Evolutionary conservation across 108 stramenopile species (phyloP).

Genomic region (Epipyxis sp.): DNA sequence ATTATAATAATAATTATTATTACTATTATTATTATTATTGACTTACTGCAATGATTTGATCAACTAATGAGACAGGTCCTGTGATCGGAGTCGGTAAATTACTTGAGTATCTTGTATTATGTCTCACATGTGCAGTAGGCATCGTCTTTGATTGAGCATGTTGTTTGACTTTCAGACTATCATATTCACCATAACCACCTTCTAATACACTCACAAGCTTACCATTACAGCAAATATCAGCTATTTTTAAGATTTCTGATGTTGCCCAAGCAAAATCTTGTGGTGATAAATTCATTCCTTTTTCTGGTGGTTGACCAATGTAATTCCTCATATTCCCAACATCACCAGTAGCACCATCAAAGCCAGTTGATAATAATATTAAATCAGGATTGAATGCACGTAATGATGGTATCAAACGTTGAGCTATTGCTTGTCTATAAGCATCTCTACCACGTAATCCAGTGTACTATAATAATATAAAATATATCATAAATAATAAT

Average conservation of each 20-base stretch:
- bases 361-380: slow-evolving; percentile 89
- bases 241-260: slow-evolving; percentile 74
- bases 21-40: too few relatives aligned
- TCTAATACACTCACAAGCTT: slow-evolving; percentile 85
- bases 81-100: too few relatives aligned
- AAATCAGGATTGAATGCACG: slow-evolving; percentile 84
- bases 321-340: slow-evolving; percentile 77
- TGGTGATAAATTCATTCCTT: slow-evolving; percentile 54
- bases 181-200: slow-evolving; percentile 80
- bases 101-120: too few relatives aligned
- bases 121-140: too few relatives aligned
- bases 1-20: too few relatives aligned
- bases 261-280: slow-evolving; percentile 77
- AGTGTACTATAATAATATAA: too few relatives aligned
- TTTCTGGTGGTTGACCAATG: slow-evolving; percentile 59
- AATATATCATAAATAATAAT: too few relatives aligned
- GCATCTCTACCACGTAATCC: slow-evolving; percentile 33
- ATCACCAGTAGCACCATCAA: slow-evolving; percentile 72
- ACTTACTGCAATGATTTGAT: too few relatives aligned
- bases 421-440: slow-evolving; percentile 39
- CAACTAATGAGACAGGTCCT: too few relatives aligned
- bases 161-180: too few relatives aligned
- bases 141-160: too few relatives aligned
- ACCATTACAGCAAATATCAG: slow-evolving; percentile 79
- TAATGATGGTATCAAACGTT: slow-evolving; percentile 61